Conservation (phyloP, 352 stramenopile species). For the Pythium diclinum region DNA sequence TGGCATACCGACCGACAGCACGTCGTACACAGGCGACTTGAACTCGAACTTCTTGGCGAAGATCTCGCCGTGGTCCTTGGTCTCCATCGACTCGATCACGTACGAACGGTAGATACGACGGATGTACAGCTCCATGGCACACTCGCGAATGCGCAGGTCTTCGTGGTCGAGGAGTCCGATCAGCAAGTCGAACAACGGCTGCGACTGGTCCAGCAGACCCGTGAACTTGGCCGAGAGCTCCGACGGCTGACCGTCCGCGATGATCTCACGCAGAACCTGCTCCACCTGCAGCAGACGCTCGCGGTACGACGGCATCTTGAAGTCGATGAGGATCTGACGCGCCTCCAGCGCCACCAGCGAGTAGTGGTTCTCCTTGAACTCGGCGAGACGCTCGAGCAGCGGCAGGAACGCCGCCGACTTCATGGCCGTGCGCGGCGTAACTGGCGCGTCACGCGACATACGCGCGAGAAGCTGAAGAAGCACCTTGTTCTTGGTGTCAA, state of each 20-base stretch:
- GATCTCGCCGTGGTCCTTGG: slow-evolving; percentile 48
- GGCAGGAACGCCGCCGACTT: slow-evolving; percentile 69
- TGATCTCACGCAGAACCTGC: slow-evolving; percentile 63
- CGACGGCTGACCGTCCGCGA: slow-evolving; percentile 43
- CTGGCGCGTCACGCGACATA: slow-evolving; percentile 38
- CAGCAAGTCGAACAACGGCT: slow-evolving; percentile 83
- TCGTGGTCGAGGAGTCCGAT: slow-evolving; percentile 76
- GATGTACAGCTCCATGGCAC: slow-evolving; percentile 79
- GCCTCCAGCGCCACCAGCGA: slow-evolving; percentile 92
- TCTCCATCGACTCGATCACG: slow-evolving; percentile 81
- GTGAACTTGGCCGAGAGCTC: slow-evolving; percentile 57
- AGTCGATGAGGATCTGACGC: slow-evolving; percentile 94
- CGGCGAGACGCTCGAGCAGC: slow-evolving; percentile 83
- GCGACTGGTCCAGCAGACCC: slow-evolving; percentile 73
- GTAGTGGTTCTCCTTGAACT: slow-evolving; percentile 91
- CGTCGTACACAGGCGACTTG: slow-evolving; percentile 77
- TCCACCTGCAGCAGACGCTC: slow-evolving; percentile 86
- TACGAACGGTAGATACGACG: slow-evolving; percentile 86
- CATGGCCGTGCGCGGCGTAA: slow-evolving; percentile 46
- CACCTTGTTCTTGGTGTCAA: slow-evolving; percentile 86
- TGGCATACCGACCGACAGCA: slow-evolving; percentile 66
- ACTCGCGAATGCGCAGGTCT: slow-evolving; percentile 63
- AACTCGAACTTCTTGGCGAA: slow-evolving; percentile 88
- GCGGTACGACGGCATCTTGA: slow-evolving; percentile 95
- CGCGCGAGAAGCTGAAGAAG: slow-evolving; percentile 68